Base-by-base conservation (phyloP, 257 asterid genomes). In the Ligustrum vulgare region DNA sequence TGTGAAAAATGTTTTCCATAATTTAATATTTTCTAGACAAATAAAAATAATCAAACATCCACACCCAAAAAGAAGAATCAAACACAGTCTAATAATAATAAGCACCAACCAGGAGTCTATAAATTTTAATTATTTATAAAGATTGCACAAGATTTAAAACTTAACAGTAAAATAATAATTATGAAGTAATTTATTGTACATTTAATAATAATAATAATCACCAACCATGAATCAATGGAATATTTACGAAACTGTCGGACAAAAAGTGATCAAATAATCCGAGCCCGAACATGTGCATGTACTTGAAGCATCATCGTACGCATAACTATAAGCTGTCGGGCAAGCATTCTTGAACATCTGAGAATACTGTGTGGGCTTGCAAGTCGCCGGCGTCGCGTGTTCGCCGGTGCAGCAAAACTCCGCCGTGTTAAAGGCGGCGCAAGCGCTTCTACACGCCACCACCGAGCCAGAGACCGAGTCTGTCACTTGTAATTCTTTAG, bases 241-340 rank as follows among this genome's bases (percentile, higher is more conserved):
- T n/a, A 23, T 60, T 23, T 25, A 60, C 67, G 67, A 60, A 10
- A 3, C 9, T 22, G 84, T 73, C 49, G 98, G 96, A 72, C 99
- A 94, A 74, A 94, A 94, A 1, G 98, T 88, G 81, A 95, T 92
- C 64, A 85, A 7, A 72, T 95, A 95, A 72, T 92, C 89, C 0
- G 96, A 16, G 2, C 86, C 92, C 2, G 86, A 72, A 70, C 99
- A 95, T 6, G 98, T 91, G 72, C 86, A 87, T 0, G 94, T 93
- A 67, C 97, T 93, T 9, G 99, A 71, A 54, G 81, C 77, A 71
- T 95, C 98, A 56, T 93, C 98, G 49, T 95, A 95, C 2, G 98
- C 99, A n/a, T 93, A 95, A 20, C 98, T 93, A 71, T 95, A 95
- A 5, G 98, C 97, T 18, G 90, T 28, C 6, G 99, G 99, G 77